phyloP scores from a whole-genome alignment of 306 rosid genomes.

The Amphicarpaea edgeworthii region DNA sequence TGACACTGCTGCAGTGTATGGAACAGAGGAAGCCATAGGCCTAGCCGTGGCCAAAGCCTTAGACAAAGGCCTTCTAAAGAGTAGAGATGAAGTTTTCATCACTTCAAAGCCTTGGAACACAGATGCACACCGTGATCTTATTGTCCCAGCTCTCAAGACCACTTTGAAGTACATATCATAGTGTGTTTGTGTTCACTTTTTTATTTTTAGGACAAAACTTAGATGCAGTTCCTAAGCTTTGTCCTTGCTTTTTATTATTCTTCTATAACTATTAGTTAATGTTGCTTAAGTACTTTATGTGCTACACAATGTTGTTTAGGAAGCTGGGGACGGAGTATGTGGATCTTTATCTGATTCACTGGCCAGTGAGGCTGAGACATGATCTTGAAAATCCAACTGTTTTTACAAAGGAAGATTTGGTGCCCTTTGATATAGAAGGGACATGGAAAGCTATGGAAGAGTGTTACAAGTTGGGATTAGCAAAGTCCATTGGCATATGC shows the following conservation, averaged over 20 bases:
- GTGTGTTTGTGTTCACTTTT: not conserved
- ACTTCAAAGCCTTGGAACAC: conserved; percentile 66
- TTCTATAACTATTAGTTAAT: not conserved
- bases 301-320: conserved; percentile 40
- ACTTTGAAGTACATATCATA: conserved; percentile 50
- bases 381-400: conserved; percentile 45
- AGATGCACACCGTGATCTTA: conserved; percentile 58
- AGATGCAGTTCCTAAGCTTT: not conserved
- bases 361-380: conserved; percentile 61
- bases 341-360: conserved; percentile 63
- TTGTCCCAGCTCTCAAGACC: conserved; percentile 61
- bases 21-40: conserved; percentile 59
- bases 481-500: conserved; percentile 60
- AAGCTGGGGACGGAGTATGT: conserved; percentile 58
- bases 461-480: conserved; percentile 56
- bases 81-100: conserved; percentile 64
- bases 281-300: conserved; percentile 11
- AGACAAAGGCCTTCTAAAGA: conserved; percentile 54
- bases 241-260: not conserved
- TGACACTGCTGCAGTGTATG: conserved; percentile 56
- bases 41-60: conserved; percentile 50
- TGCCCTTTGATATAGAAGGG: conserved; percentile 65
- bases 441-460: conserved; percentile 68
- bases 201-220: not conserved
- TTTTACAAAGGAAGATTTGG: conserved; percentile 53